Conservation (phyloP, 441 rosid genomes). For the Aquilaria agallochum region DNA sequence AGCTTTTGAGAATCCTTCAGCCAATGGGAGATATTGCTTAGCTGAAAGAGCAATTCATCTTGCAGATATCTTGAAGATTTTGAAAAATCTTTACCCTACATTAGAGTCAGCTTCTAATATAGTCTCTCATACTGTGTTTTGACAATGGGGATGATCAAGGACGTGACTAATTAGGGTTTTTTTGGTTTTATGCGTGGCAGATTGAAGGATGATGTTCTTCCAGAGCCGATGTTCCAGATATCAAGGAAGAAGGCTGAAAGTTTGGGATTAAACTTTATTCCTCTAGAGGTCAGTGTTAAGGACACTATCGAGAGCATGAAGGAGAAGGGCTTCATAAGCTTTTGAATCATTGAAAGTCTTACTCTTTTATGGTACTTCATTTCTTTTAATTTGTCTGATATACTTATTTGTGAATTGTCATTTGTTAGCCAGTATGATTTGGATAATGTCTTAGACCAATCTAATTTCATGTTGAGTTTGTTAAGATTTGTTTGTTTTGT, state of each 20-base stretch:
- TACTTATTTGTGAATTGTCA: too few species aligned
- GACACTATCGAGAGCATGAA: constrained; percentile 40
- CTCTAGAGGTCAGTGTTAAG: constrained; percentile 28
- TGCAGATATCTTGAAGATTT: constrained; percentile 10
- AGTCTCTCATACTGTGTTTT: not conserved
- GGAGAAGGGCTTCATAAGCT: constrained; percentile 32
- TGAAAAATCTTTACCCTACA: constrained; percentile 15
- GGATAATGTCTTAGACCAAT: too few species aligned
- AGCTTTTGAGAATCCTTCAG: constrained; percentile 29
- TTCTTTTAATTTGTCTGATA: too few species aligned
- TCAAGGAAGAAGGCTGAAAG: constrained; percentile 25
- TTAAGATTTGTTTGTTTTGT: too few species aligned
- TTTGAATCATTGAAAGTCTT: constrained; percentile 4
- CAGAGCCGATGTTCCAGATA: not conserved
- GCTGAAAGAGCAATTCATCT: constrained; percentile 9
- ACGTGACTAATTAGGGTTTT: not conserved
- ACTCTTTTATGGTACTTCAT: too few species aligned
- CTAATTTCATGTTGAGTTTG: too few species aligned
- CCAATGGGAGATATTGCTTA: constrained; percentile 34
- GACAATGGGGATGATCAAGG: not conserved
- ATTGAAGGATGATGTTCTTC: constrained; percentile 9
- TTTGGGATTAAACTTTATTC: constrained; percentile 33
- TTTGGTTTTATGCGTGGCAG: constrained; percentile 5
- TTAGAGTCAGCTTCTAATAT: constrained; percentile 13
- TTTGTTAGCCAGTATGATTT: too few species aligned